Base-by-base conservation (phyloP, 306 rosid genomes). In the Mimosa pudica region DNA sequence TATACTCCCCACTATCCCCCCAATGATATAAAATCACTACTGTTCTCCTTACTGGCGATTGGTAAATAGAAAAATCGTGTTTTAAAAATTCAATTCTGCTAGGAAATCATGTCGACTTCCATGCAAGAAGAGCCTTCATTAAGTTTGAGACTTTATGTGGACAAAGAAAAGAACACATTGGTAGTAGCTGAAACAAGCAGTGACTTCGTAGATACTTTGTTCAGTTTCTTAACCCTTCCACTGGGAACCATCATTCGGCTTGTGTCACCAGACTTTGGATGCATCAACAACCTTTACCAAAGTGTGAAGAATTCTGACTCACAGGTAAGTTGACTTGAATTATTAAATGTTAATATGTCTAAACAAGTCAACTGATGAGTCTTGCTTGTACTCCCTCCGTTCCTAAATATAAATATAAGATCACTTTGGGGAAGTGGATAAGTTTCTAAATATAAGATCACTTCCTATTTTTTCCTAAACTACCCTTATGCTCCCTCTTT, bases 281-380 rank as follows among this genome's bases (percentile, higher is more conserved):
- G 77, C 77, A 55, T 73, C 51, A 73, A 55, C 67, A 73, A 73
- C 12, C 51, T 73, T 4, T 55, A 41, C 41, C 35, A 18, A 18
- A 74, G 68, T 74, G 55, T 74, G 4, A 4, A 18, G 57, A 74
- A 41, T 2, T 4, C 12, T 4, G 4, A 68, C 52, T 3, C 32
- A 16, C 32, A 41, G 49, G 71, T 8, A 57, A 10, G 1, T 54
- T 54, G 30, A 54, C 61, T 54, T 17, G 7, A 7, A 54, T 54
- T 16, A 14, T 0, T 2, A 0, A 38, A 38, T 38, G 42, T 38
- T 1, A 24, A 24, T 24, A 24, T 24, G 30, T 24, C 1, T 24
- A 24, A 24, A 24, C 0, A 24, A 24, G 30, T 24, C 30, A 24
- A 24, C 30, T 24, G 30, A 24, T 24, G 30, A 24, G 30, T 24